Percentiles rank a stretch among this genome's conserved stretches.
Evolutionary conservation across 495 filamentous ascomycete species (phyloP).

Genomic region (Staphylotrichum longicolle): DNA sequence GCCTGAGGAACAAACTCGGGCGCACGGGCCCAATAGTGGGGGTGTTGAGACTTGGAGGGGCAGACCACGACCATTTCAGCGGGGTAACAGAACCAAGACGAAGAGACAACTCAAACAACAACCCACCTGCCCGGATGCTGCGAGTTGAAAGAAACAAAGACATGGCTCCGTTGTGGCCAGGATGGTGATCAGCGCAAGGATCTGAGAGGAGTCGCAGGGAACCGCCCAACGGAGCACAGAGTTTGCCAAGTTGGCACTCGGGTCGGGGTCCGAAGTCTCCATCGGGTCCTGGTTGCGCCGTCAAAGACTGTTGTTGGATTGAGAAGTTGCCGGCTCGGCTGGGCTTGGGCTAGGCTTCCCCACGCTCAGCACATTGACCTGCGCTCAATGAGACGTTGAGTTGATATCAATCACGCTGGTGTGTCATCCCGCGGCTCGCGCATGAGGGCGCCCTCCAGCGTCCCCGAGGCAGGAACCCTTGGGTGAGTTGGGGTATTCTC

Average conservation of each 20-base stretch:
- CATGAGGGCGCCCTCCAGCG: background rate
- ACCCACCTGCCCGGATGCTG: no score
- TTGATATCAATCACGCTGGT: slow-evolving; percentile 5
- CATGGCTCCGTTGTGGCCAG: no score
- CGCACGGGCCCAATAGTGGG: slow-evolving; percentile 11
- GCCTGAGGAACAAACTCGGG: slow-evolving; percentile 19
- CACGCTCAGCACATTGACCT: slow-evolving; percentile 4
- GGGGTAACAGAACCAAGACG: background rate
- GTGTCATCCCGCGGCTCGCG: slow-evolving; percentile 9
- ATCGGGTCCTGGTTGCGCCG: background rate
- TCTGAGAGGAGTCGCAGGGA: no score
- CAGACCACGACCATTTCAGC: background rate
- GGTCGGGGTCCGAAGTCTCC: background rate
- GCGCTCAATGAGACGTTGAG: background rate
- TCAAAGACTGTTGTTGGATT: background rate
- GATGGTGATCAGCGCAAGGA: no score
- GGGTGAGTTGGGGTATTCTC: background rate
- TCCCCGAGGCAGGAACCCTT: background rate
- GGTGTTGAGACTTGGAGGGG: slow-evolving; percentile 8
- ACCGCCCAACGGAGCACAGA: no score
- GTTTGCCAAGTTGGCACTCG: no score
- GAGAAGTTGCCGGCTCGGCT: background rate
- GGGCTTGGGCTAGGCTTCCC: background rate
- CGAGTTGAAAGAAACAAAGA: no score
- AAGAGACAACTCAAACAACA: no score